Evolutionary conservation across 129 eudicot species (phyloP).

Genomic region (Ambrosia artemisiifolia): DNA sequence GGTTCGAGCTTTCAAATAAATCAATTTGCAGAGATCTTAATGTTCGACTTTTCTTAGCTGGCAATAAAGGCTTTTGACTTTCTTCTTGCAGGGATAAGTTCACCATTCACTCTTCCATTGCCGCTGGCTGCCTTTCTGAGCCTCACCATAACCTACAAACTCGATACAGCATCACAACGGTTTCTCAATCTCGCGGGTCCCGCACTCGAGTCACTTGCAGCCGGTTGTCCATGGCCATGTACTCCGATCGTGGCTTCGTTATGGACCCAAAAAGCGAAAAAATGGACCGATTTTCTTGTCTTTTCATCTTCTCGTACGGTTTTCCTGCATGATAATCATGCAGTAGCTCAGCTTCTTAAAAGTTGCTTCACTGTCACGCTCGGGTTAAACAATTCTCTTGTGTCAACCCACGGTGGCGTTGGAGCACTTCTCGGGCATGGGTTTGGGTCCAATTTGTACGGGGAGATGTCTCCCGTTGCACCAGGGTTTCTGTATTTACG

Average conservation of each 20-base stretch:
- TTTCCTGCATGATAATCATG: conserved; percentile 79
- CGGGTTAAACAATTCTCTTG: conserved; percentile 49
- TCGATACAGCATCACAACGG: conserved; percentile 88
- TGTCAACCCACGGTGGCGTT: conserved; percentile 65
- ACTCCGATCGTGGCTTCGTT: conserved; percentile 91
- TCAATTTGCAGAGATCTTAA: not conserved
- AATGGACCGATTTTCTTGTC: conserved; percentile 93
- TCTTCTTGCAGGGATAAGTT: conserved; percentile 57
- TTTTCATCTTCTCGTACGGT: conserved; percentile 95
- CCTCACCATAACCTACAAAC: conserved; percentile 96
- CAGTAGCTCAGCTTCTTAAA: conserved; percentile 87
- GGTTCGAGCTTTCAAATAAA: conserved; percentile 41
- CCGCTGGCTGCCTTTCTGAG: conserved; percentile 98
- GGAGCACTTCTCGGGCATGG: conserved; percentile 98
- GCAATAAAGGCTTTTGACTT: conserved; percentile 3
- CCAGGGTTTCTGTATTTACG: conserved; percentile 88
- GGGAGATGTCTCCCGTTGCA: conserved; percentile 89
- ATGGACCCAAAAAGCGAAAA: conserved; percentile 93
- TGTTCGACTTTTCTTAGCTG: no score
- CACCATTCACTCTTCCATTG: conserved; percentile 85
- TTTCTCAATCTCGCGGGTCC: conserved; percentile 91
- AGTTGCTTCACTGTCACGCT: conserved; percentile 82
- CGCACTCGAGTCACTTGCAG: conserved; percentile 83
- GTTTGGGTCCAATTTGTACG: conserved; percentile 59
- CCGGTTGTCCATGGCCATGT: conserved; percentile 99